phyloP scores from a whole-genome alignment of 2,329 filamentous ascomycete genomes.

The Microsporum canis region DNA sequence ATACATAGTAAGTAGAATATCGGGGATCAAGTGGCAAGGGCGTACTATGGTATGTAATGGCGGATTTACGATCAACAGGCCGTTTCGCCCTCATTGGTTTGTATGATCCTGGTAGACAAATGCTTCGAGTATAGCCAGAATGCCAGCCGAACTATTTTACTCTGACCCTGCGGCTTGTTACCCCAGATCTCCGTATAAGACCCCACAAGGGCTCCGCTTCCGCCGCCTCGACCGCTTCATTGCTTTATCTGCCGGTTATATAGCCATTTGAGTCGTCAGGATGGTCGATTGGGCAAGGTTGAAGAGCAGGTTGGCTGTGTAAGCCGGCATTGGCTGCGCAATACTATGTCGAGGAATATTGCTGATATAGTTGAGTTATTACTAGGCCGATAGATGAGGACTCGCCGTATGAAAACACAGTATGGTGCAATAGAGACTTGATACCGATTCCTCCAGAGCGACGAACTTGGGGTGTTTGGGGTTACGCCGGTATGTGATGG shows the following conservation, averaged over 20 bases:
- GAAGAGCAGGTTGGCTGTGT: conserved; percentile 8
- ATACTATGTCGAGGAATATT: not conserved
- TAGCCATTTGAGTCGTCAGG: not conserved
- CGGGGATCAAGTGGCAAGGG: too few species aligned
- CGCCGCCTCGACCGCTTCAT: not conserved
- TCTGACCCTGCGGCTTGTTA: not conserved
- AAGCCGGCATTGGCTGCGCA: not conserved
- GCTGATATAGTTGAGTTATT: not conserved
- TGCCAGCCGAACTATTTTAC: too few species aligned
- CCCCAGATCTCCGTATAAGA: not conserved
- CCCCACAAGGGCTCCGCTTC: not conserved
- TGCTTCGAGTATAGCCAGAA: too few species aligned
- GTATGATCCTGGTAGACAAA: too few species aligned
- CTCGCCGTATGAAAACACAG: conserved; percentile 8
- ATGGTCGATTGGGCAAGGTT: conserved; percentile 15
- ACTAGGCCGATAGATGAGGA: conserved; percentile 1
- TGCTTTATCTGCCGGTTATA: not conserved
- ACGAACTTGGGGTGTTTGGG: conserved; percentile 21
- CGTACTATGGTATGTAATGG: too few species aligned
- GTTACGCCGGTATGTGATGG: conserved; percentile 16
- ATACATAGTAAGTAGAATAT: too few species aligned
- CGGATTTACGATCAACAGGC: too few species aligned
- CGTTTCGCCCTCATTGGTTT: too few species aligned
- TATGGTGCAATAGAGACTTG: conserved; percentile 23
- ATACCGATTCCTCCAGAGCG: conserved; percentile 21